Evolutionary conservation across 495 filamentous ascomycete species (phyloP).

Genomic region (Penicillium steckii): DNA sequence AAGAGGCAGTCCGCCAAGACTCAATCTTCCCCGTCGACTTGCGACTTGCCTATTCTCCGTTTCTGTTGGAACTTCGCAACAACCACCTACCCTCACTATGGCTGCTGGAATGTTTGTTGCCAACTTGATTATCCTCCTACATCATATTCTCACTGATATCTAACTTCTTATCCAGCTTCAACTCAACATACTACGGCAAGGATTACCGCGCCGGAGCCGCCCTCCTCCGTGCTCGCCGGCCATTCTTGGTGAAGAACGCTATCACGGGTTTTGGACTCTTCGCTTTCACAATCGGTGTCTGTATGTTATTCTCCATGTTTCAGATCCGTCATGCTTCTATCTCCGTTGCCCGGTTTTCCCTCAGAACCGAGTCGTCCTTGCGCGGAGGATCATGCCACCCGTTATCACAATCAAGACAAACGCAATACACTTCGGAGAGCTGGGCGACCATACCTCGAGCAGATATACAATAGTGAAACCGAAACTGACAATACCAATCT

Average conservation of each 20-base stretch:
- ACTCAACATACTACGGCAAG: slow-evolving; percentile 88
- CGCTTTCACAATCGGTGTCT: slow-evolving; percentile 72
- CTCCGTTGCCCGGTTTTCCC: neutral
- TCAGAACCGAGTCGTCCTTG: neutral
- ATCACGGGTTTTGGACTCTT: slow-evolving; percentile 69
- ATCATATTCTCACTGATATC: neutral
- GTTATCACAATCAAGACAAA: neutral
- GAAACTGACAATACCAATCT: neutral
- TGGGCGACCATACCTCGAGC: too few species aligned
- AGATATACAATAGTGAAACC: too few species aligned
- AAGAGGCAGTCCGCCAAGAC: slow-evolving; percentile 22
- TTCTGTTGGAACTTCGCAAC: too few species aligned
- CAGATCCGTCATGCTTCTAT: neutral
- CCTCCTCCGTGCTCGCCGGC: slow-evolving; percentile 84
- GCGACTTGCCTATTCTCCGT: slow-evolving; percentile 7
- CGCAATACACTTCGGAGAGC: too few species aligned
- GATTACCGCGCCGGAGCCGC: slow-evolving; percentile 76
- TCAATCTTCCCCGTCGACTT: slow-evolving; percentile 7
- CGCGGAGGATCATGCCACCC: slow-evolving; percentile 7
- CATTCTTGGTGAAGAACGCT: slow-evolving; percentile 88
- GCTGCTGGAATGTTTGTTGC: slow-evolving; percentile 44
- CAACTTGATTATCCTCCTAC: neutral
- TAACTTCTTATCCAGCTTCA: slow-evolving; percentile 51
- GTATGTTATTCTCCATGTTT: slow-evolving; percentile 55
- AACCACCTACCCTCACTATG: slow-evolving; percentile 27